phyloP scores from a whole-genome alignment of 2,329 filamentous ascomycete genomes.

The Diaporthe citri region DNA sequence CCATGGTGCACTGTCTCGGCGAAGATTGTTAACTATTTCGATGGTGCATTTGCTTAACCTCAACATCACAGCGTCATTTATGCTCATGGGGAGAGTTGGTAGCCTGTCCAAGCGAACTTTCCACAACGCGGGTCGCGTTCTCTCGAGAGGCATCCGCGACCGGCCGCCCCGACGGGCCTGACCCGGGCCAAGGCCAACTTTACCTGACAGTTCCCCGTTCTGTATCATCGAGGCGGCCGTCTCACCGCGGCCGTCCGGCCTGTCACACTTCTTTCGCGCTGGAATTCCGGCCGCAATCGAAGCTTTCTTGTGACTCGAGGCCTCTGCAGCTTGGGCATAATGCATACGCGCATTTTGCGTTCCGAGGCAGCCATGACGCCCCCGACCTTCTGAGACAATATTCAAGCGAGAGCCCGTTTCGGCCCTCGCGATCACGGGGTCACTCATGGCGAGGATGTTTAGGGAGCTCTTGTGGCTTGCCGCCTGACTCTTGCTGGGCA shows the following conservation, averaged over 20 bases:
- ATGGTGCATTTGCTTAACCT: not conserved
- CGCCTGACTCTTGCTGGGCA: not conserved
- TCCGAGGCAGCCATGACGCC: not conserved
- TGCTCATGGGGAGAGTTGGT: not conserved
- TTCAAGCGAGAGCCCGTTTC: constrained; percentile 20
- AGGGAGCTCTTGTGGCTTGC: not conserved
- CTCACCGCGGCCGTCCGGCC: constrained; percentile 12
- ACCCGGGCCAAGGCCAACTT: constrained; percentile 15
- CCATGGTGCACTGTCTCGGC: not conserved
- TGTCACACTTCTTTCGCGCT: not conserved
- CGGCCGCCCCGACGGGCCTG: not conserved
- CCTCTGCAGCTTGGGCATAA: not conserved
- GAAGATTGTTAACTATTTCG: not conserved
- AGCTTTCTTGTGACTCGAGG: constrained; percentile 7
- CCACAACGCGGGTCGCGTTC: not conserved
- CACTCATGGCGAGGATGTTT: not conserved
- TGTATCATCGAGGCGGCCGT: constrained; percentile 26
- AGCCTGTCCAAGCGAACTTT: not conserved
- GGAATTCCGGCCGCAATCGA: not conserved
- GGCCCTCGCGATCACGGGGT: constrained; percentile 6
- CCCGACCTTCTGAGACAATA: constrained; percentile 1
- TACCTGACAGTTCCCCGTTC: constrained; percentile 14
- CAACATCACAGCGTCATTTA: not conserved
- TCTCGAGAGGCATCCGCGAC: not conserved
- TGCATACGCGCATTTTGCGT: not conserved